Evolutionary conservation across 768 basidiomycete genomes (phyloP), one percentile per base, ranked within the genome.

Genomic region (Boletellus sp.): DNA sequence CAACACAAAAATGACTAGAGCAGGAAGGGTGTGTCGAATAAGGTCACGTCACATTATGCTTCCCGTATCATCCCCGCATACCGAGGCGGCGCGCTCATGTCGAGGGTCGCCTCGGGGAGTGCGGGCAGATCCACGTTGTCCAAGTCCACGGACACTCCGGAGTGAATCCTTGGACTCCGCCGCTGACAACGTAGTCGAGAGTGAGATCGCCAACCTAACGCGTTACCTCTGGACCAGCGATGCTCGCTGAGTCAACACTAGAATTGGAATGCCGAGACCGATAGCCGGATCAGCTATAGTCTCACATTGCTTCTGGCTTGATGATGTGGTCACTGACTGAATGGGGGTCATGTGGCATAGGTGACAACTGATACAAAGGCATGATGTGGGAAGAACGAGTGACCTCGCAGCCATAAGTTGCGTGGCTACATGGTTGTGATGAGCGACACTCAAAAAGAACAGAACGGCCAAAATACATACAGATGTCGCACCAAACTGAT

Each of bases 401-500:
- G 59, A 16, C 12, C 10, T 15, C 12, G 52, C 52, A 17, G 62
- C 11, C 1, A 54, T 50, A 3, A 62, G 28, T 10, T 55, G 54
- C 3, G 59, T 3, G 7, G 62, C 68, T 70, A 26, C 13, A 32
- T 2, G 3, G 2, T 31, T 0, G 23, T 13, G 26, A n/a, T 57
- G 42, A 63, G 53, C 11, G 7, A 33, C 11, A 3, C 1, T 15
- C n/a, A 11, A 13, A 31, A 36, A 8, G n/a, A 0, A 23, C 15
- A 11, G 10, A 16, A 6, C 9, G 7, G 10, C 4, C 22, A 13
- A 6, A 23, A 44, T 15, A 60, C 69, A 38, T 37, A 86, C 85
- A 67, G 13, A 87, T 84, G 48, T 86, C 85, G 54, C 84, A 86
- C 80, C 81, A 86, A 2, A 81, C 66, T 0, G 6, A 64, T 54